Evolutionary conservation across 2,329 filamentous ascomycete species (phyloP), one percentile per base, ranked within the genome.

Genomic region (Tolypocladium amazonense): DNA sequence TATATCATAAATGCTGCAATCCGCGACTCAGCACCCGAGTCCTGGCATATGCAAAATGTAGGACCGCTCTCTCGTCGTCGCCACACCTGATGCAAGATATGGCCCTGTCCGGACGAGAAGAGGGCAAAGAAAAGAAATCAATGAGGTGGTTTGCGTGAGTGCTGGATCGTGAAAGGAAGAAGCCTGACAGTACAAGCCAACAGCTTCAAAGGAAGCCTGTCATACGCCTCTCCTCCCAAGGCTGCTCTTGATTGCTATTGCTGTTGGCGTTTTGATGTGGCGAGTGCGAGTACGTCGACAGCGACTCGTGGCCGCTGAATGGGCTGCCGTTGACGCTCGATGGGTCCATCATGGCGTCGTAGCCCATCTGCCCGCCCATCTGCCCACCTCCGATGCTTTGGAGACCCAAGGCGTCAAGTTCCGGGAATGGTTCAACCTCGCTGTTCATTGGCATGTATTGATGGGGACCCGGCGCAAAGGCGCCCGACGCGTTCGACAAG

Each of bases 241-340:
- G 38, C 39, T 54, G 41, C 41, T 56, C 53, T 20, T 56, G 41
- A 23, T n/a, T 33, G 0, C 38, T 25, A 18, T 58, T 64, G 59
- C 62, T 66, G 30, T 64, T 66, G 56, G 62, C 59, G 58, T 69
- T 66, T 53, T 67, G 62, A 52, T 72, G 71, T 39, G 73, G 72
- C 38, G 73, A 74, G 56, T 69, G 68, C 25, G 69, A 66, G 61
- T 72, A 75, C 11, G 70, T 70, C 38, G 73, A 74, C 35, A 66
- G 60, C 5, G 72, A 71, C 47, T 71, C 73, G 52, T 74, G 72
- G 7, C 70, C 72, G 55, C 70, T 71, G 52, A 72, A 75, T 4
- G 73, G 71, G 60, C 72, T 74, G n/a, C 66, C 69, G 58, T 71
- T 68, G 15, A 67, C 68, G 54, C 69, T 72, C 37, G 68, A 67